phyloP scores from a whole-genome alignment of 2,329 filamentous ascomycete species.

The Xylaria sp. region DNA sequence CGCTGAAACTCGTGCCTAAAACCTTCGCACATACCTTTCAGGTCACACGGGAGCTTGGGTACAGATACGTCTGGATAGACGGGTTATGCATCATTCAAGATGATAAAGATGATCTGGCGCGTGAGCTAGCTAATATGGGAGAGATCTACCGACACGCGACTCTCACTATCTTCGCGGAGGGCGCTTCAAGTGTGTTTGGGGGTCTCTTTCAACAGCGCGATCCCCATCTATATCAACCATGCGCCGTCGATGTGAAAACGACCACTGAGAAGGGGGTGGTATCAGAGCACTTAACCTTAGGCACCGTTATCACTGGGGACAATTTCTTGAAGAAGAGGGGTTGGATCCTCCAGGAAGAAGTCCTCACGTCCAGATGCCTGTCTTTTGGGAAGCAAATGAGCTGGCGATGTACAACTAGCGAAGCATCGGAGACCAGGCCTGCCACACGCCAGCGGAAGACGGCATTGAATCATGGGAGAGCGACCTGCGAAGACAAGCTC shows the following conservation, averaged over 20 bases:
- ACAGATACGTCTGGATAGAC: conserved; percentile 44
- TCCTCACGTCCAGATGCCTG: conserved; percentile 39
- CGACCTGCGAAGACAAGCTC: conserved; percentile 25
- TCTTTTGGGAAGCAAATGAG: conserved; percentile 38
- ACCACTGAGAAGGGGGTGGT: neutral
- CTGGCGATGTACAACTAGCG: conserved; percentile 37
- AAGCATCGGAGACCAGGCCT: conserved; percentile 37
- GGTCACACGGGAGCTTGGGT: conserved; percentile 26
- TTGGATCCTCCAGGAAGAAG: conserved; percentile 44
- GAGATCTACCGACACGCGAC: conserved; percentile 36
- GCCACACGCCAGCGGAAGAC: conserved; percentile 12
- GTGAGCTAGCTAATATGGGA: conserved; percentile 34
- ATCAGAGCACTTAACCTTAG: conserved; percentile 22
- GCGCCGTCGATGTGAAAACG: conserved; percentile 14
- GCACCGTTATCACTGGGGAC: conserved; percentile 24
- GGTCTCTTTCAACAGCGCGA: conserved; percentile 37
- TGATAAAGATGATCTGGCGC: conserved; percentile 33
- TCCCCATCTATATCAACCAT: conserved; percentile 27
- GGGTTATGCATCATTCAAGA: conserved; percentile 42
- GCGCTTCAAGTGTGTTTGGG: conserved; percentile 25
- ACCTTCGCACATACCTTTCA: conserved; percentile 19
- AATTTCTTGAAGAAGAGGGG: conserved; percentile 38
- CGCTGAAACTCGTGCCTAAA: neutral
- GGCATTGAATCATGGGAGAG: neutral
- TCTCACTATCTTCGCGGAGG: conserved; percentile 35